These are phyloP conservation scores for Penicillium paradoxum DNA, from an alignment of 495 filamentous ascomycete genomes.

Conservation along the genomic window DNA sequence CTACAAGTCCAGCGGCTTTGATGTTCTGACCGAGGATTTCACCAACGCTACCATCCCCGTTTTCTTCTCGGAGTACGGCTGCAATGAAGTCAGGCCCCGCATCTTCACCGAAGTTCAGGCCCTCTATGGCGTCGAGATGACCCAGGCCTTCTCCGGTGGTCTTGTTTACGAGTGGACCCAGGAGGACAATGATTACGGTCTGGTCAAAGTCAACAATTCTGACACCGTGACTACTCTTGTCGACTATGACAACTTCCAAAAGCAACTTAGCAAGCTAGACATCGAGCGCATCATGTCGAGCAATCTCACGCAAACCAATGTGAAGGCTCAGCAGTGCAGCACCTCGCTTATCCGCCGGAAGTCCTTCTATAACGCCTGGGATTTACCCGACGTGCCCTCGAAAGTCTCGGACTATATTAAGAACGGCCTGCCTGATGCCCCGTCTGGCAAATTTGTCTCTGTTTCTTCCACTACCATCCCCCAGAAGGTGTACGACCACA, in stretches of 20 bases:
- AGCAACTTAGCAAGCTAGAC: constrained; percentile 70
- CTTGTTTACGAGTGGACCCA: constrained; percentile 84
- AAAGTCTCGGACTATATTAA: constrained; percentile 50
- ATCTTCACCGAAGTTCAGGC: constrained; percentile 75
- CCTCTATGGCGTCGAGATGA: constrained; percentile 80
- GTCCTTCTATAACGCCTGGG: constrained; percentile 70
- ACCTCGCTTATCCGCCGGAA: constrained; percentile 54
- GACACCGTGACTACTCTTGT: constrained; percentile 55
- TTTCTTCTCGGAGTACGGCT: constrained; percentile 97
- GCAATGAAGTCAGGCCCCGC: constrained; percentile 76
- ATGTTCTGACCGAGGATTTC: constrained; percentile 68
- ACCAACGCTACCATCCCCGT: constrained; percentile 69
- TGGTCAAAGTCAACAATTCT: constrained; percentile 65
- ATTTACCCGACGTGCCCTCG: constrained; percentile 54
- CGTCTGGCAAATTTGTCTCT: constrained; percentile 52
- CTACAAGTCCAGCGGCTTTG: constrained; percentile 66
- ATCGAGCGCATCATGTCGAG: constrained; percentile 56
- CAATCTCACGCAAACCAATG: constrained; percentile 46
- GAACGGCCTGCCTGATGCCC: constrained; percentile 49
- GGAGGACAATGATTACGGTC: constrained; percentile 75
- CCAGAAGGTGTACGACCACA: constrained; percentile 50
- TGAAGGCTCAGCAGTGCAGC: constrained; percentile 55
- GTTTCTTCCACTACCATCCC: constrained; percentile 49
- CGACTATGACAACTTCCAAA: constrained; percentile 74
- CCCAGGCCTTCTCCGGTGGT: constrained; percentile 72